Conservation (phyloP, 441 rosid species). For the Sinapis alba region DNA sequence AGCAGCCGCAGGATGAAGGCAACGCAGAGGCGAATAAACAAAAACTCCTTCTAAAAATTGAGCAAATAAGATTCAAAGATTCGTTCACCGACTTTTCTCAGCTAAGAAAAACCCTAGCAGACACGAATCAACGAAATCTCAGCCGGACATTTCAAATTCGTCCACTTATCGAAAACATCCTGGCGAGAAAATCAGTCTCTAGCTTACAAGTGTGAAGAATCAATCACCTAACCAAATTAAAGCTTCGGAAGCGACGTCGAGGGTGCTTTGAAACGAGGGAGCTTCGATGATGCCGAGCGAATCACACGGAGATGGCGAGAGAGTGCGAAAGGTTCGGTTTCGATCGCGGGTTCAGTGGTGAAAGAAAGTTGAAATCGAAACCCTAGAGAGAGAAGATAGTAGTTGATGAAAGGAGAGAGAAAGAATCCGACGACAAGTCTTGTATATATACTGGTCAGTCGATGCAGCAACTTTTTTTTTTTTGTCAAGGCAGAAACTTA, state of each 20-base stretch:
- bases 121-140: conserved; percentile 29
- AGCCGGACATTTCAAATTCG: conserved; percentile 30
- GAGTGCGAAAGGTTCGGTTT: conserved; percentile 19
- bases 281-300: conserved; percentile 16
- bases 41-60: no score
- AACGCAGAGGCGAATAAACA: no score
- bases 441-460: conserved; percentile 25
- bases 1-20: no score
- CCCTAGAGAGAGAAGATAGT: conserved; percentile 34
- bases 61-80: no score
- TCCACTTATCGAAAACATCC: not conserved
- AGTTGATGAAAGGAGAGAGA: conserved; percentile 23
- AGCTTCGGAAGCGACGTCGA: conserved; percentile 10
- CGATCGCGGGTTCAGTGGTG: conserved; percentile 33
- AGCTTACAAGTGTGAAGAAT: conserved; percentile 17
- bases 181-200: conserved; percentile 1
- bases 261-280: not conserved
- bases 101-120: no score
- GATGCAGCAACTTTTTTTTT: conserved; percentile 11
- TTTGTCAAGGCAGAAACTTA: conserved; percentile 2
- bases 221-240: conserved; percentile 22
- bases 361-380: conserved; percentile 32
- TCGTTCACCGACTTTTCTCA: no score
- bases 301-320: conserved; percentile 17
- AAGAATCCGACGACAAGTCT: conserved; percentile 15